Evolutionary conservation across 139 green algal genomes (phyloP).

Genomic region (Ulvella scutata): DNA sequence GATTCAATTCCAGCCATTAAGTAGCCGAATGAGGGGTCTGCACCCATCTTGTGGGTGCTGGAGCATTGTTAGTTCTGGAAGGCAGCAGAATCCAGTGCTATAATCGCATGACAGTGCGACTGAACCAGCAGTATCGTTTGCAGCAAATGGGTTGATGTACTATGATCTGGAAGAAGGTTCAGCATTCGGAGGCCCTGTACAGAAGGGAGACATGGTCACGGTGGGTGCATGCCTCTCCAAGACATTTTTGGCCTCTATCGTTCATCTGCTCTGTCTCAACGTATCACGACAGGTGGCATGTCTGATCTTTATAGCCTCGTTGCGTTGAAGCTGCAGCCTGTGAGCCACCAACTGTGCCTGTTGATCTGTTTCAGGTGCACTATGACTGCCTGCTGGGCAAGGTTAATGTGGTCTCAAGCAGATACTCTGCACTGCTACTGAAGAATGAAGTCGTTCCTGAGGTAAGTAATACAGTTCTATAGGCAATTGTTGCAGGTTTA

Average conservation of each 20-base stretch:
- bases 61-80: background rate
- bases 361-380: slow-evolving; percentile 49
- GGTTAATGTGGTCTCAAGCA: slow-evolving; percentile 71
- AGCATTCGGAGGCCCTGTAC: slow-evolving; percentile 26
- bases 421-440: slow-evolving; percentile 61
- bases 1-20: background rate
- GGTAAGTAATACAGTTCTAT: slow-evolving; percentile 21
- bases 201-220: slow-evolving; percentile 32
- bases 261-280: background rate
- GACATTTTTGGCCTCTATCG: background rate
- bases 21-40: background rate
- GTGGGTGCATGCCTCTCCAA: slow-evolving; percentile 15
- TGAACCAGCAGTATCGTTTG: background rate
- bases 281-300: background rate
- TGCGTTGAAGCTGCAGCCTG: background rate
- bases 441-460: slow-evolving; percentile 82
- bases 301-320: background rate
- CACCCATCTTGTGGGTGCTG: background rate
- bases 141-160: slow-evolving; percentile 29
- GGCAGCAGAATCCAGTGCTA: background rate
- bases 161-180: slow-evolving; percentile 53
- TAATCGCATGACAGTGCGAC: background rate
- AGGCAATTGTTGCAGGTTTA: background rate
- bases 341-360: background rate
- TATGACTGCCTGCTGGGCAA: slow-evolving; percentile 75